These are phyloP conservation scores for Pseudocercospora pini-densiflorae DNA, from an alignment of 2,329 filamentous ascomycete species.

Conservation along the genomic window DNA sequence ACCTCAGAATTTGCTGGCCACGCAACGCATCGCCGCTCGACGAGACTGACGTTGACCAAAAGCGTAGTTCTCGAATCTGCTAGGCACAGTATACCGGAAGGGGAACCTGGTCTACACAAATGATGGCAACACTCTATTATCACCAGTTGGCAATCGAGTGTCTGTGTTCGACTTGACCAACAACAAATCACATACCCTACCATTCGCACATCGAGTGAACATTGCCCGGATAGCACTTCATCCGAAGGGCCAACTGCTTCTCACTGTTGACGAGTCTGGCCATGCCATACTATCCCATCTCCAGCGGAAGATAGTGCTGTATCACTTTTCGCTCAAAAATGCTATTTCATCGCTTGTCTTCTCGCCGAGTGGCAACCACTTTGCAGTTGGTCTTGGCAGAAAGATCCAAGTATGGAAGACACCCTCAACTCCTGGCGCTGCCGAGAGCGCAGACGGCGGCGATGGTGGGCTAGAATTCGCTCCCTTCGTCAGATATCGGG, in stretches of 20 bases:
- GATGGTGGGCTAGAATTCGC: conserved; percentile 89
- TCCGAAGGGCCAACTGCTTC: conserved; percentile 86
- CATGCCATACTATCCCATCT: conserved; percentile 93
- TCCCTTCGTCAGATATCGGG: conserved; percentile 86
- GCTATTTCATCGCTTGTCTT: conserved; percentile 83
- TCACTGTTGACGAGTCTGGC: conserved; percentile 93
- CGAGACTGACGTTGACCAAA: conserved; percentile 27
- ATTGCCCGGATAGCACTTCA: conserved; percentile 87
- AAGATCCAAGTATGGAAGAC: conserved; percentile 96
- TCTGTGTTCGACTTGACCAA: conserved; percentile 96
- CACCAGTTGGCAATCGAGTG: conserved; percentile 93
- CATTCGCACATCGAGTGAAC: conserved; percentile 92
- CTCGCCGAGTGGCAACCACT: conserved; percentile 87
- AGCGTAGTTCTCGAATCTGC: conserved; percentile 89
- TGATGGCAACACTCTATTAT: conserved; percentile 93
- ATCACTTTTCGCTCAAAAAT: conserved; percentile 94
- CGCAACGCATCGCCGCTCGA: background rate
- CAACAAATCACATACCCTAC: conserved; percentile 85
- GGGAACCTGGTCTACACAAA: conserved; percentile 96
- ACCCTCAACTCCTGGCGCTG: conserved; percentile 71
- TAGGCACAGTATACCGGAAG: conserved; percentile 95
- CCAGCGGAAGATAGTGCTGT: conserved; percentile 80
- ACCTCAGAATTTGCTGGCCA: conserved; percentile 10
- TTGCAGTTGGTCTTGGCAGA: conserved; percentile 84
- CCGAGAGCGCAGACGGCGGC: conserved; percentile 56